Evolutionary conservation across 2,329 filamentous ascomycete genomes (phyloP).

Genomic region (Ustulina deusta): DNA sequence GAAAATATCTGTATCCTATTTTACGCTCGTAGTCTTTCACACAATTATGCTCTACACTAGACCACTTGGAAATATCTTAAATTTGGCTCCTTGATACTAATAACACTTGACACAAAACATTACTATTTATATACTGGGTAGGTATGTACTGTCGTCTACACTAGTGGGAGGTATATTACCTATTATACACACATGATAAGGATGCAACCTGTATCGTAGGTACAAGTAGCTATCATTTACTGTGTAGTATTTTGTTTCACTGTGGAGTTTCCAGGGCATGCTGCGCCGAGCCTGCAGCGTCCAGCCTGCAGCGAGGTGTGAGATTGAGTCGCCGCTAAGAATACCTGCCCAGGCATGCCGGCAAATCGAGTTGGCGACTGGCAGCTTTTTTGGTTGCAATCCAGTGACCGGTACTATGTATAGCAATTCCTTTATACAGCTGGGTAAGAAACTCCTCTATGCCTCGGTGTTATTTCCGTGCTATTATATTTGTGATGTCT

Average conservation of each 20-base stretch:
- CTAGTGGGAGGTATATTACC: too few species aligned
- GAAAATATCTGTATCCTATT: not conserved
- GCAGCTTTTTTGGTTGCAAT: not conserved
- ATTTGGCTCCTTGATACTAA: not conserved
- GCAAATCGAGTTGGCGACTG: not conserved
- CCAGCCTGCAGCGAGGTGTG: not conserved
- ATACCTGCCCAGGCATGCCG: too few species aligned
- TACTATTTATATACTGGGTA: not conserved
- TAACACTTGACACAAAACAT: not conserved
- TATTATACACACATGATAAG: not conserved
- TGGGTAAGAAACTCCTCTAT: not conserved
- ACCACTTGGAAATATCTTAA: not conserved
- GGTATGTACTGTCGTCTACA: too few species aligned
- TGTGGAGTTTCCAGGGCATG: not conserved
- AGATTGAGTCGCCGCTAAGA: too few species aligned
- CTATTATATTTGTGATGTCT: not conserved
- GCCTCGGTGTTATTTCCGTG: not conserved
- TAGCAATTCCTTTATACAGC: not conserved
- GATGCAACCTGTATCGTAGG: not conserved
- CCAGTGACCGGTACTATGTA: not conserved
- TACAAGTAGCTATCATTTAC: not conserved
- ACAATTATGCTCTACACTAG: not conserved
- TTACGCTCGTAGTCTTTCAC: not conserved
- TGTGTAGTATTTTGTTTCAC: not conserved
- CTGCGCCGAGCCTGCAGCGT: not conserved